Percentiles rank a stretch among this genome's conserved stretches.
Evolutionary conservation across 306 rosid genomes (phyloP).

Genomic region (Fragaria iinumae): DNA sequence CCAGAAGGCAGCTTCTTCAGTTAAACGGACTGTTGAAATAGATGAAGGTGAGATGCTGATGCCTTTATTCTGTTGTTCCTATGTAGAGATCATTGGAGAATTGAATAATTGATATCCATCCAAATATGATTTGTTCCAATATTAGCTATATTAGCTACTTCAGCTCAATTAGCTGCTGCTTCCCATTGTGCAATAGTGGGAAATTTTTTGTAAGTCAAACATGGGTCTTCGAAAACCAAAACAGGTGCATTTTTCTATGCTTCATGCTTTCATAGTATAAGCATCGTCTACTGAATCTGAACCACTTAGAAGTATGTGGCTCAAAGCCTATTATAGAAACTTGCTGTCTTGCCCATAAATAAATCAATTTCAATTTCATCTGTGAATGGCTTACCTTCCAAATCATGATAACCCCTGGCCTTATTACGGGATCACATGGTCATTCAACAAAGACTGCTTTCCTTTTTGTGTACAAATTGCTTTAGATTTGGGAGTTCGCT

Average conservation of each 20-base stretch:
- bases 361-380: not conserved
- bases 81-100: not conserved
- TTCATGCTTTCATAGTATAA: not conserved
- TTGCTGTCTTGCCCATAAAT: not conserved
- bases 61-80: not conserved
- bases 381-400: not conserved
- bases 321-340: not conserved
- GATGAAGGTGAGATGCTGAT: slow-evolving; percentile 42
- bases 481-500: slow-evolving; percentile 7
- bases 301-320: not conserved
- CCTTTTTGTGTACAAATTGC: not conserved
- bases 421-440: not conserved
- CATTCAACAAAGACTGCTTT: not conserved
- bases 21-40: slow-evolving; percentile 24
- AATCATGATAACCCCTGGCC: not conserved
- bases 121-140: not conserved
- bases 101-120: not conserved
- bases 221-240: slow-evolving; percentile 10
- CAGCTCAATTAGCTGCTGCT: not conserved
- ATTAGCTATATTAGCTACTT: slow-evolving; percentile 2
- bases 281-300: not conserved
- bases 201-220: not conserved
- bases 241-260: slow-evolving; percentile 4
- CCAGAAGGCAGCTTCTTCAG: slow-evolving; percentile 33
- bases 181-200: not conserved